Evolutionary conservation across 1,284 basidiomycete species (phyloP).

Genomic region (Irpex lacteus): DNA sequence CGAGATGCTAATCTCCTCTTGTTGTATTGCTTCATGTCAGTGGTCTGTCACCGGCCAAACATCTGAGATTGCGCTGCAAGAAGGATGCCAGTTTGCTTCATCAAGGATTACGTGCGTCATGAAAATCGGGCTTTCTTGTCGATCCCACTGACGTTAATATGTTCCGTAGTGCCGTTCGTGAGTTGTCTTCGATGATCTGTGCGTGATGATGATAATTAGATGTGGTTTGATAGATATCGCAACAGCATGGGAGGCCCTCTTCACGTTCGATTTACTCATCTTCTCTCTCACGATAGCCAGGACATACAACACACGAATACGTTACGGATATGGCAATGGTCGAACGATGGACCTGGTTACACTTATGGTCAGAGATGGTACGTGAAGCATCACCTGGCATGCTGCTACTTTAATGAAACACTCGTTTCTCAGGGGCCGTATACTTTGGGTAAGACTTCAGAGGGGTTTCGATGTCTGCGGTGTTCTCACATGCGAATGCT

Average conservation of each 20-base stretch:
- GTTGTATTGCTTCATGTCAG: not conserved
- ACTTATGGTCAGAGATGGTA: slow-evolving; percentile 16
- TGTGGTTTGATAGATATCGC: slow-evolving; percentile 7
- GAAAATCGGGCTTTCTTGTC: not conserved
- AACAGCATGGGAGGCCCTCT: slow-evolving; percentile 16
- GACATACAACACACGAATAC: slow-evolving; percentile 11
- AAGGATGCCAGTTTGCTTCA: slow-evolving; percentile 6
- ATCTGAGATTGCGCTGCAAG: slow-evolving; percentile 19
- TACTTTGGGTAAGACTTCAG: slow-evolving; percentile 16
- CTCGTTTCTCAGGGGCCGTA: slow-evolving; percentile 10
- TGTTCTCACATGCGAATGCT: not conserved
- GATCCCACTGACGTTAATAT: no score
- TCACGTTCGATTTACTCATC: slow-evolving; percentile 13
- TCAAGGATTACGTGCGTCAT: not conserved
- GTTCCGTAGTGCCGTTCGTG: slow-evolving; percentile 8
- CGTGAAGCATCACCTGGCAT: slow-evolving; percentile 2
- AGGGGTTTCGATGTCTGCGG: not conserved
- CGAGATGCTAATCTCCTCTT: not conserved
- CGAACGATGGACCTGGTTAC: slow-evolving; percentile 3
- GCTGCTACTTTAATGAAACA: not conserved
- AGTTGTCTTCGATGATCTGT: not conserved
- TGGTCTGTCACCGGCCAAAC: slow-evolving; percentile 1
- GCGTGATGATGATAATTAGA: not conserved
- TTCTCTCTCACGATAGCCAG: slow-evolving; percentile 13
- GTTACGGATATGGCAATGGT: not conserved